Base-by-base conservation (phyloP, 768 basidiomycete genomes). In the Lepiota venenata region DNA sequence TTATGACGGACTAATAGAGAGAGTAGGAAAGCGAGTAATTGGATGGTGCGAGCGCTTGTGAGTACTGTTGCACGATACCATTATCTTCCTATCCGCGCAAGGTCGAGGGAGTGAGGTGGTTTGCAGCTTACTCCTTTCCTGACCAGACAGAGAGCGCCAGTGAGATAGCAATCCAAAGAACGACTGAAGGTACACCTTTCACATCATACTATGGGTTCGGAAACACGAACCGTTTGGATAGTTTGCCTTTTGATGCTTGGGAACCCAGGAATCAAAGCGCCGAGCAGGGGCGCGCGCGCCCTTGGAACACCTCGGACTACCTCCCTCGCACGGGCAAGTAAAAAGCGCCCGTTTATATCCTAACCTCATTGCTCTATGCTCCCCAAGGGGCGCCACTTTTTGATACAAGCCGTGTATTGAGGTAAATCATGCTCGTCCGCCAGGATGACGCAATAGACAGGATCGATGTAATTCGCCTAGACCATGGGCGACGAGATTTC, bases 1-100 rank as follows among this genome's bases (percentile, higher is more conserved):
- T 11, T 84, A 84, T 60, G 73, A 78, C 25, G 70, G 57, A 12
- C 64, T 83, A 32, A 72, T 83, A 3, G 72, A 74, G 41, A 70
- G 69, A 35, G 80, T 80, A 10, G 75, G 71, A 12, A 59, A 58
- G 7, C 68, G 64, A 53, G 66, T 83, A 1, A 52, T 78, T 29
- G 68, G 59, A 5, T 81, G 79, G 79, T 76, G 75, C 51, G 67
- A 71, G 35, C 52, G 47, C 16, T 35, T 62, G 55, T 56, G 61
- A 55, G n/a, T 29, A 12, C 9, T 4, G 15, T 6, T 40, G 9
- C 22, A 21, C 20, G 20, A 40, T 40, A 5, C 25, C 18, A 18
- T 6, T 47, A 8, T 32, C 32, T 32, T 3, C 10, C 2, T 32
- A 32, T 32, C 10, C 10, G 10, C 32, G 2, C 32, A 32, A n/a